Conservation (phyloP, 2,329 filamentous ascomycete species). For the Xenosphaeropsis pyriputrescens region DNA sequence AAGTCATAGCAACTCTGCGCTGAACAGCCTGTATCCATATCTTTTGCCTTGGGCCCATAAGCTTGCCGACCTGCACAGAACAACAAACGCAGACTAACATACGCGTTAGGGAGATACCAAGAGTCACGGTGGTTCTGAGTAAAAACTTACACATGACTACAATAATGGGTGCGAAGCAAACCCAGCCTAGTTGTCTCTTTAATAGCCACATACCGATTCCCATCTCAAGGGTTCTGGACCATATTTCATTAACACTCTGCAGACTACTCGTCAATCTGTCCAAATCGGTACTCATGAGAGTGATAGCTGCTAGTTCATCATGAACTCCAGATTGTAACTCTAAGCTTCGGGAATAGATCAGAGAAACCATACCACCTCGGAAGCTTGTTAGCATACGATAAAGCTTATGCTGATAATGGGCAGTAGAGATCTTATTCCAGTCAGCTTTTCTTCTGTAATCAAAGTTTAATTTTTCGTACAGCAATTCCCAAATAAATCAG, state of each 20-base stretch:
- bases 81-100: too few species aligned
- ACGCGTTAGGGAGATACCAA: too few species aligned
- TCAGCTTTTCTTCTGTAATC: neutral
- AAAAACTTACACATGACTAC: slow-evolving; percentile 22
- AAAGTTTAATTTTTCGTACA: slow-evolving; percentile 3
- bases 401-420: slow-evolving; percentile 4
- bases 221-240: slow-evolving; percentile 27
- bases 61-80: neutral
- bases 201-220: slow-evolving; percentile 27
- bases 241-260: slow-evolving; percentile 26
- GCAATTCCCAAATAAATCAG: slow-evolving; percentile 13
- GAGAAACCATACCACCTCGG: slow-evolving; percentile 7
- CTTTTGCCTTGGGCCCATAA: slow-evolving; percentile 7
- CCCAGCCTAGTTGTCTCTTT: slow-evolving; percentile 23
- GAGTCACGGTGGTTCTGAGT: too few species aligned
- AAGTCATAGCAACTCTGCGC: slow-evolving; percentile 21
- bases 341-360: slow-evolving; percentile 9
- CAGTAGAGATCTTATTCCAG: neutral
- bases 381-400: slow-evolving; percentile 5
- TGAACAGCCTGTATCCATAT: slow-evolving; percentile 24
- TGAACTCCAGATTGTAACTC: slow-evolving; percentile 6
- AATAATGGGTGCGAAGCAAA: slow-evolving; percentile 26
- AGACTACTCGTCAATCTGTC: slow-evolving; percentile 26
- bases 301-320: slow-evolving; percentile 22
- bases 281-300: slow-evolving; percentile 29